These are phyloP conservation scores for Nicotiana attenuata DNA, from an alignment of 257 asterid species.

Conservation along the genomic window DNA sequence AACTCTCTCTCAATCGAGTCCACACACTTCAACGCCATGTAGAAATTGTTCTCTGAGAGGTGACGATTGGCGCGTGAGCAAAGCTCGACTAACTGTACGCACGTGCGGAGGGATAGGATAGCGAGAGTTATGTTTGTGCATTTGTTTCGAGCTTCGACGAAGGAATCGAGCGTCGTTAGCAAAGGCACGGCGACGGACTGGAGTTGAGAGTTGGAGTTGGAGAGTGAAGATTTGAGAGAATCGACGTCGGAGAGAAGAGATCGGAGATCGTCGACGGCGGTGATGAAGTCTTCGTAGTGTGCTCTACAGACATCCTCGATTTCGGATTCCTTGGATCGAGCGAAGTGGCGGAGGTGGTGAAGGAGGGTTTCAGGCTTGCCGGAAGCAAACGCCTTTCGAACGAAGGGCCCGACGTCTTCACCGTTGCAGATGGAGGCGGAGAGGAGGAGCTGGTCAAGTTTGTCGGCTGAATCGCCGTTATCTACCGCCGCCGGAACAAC, in stretches of 20 bases:
- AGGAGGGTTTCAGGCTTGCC: constrained; percentile 87
- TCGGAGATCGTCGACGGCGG: constrained; percentile 95
- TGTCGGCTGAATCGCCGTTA: constrained; percentile 72
- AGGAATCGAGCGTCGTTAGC: constrained; percentile 63
- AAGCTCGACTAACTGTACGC: constrained; percentile 59
- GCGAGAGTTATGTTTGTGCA: constrained; percentile 67
- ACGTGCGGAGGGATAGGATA: constrained; percentile 53
- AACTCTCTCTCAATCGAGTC: constrained; percentile 67
- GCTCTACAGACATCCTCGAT: constrained; percentile 93
- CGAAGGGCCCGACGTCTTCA: constrained; percentile 83
- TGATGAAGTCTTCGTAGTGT: constrained; percentile 95
- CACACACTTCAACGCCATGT: constrained; percentile 82
- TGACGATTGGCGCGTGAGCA: constrained; percentile 69
- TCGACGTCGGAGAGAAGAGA: constrained; percentile 92
- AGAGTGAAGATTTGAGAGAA: constrained; percentile 75
- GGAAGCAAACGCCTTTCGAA: constrained; percentile 76
- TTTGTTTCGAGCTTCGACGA: constrained; percentile 65
- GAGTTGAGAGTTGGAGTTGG: constrained; percentile 61
- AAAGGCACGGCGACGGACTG: constrained; percentile 86
- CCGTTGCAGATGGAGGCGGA: constrained; percentile 88
- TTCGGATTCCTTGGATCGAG: constrained; percentile 84
- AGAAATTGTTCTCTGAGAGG: constrained; percentile 54
- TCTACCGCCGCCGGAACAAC: constrained; percentile 59
- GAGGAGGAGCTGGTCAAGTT: constrained; percentile 85
- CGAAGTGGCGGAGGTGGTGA: constrained; percentile 68